Evolutionary conservation across 495 filamentous ascomycete genomes (phyloP).

Genomic region (Aspergillus kassunensis): DNA sequence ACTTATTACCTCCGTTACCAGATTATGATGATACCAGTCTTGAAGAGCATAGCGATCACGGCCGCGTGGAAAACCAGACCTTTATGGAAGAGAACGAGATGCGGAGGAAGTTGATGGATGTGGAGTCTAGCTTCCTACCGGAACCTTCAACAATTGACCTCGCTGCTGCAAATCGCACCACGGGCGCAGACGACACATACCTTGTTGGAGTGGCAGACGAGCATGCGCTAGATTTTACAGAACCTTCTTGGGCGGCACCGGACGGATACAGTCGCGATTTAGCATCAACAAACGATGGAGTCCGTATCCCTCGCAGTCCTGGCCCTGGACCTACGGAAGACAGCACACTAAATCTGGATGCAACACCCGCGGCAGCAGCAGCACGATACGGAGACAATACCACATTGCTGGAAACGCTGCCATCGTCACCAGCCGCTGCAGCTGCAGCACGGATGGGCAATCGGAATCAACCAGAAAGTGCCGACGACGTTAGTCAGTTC

Average conservation of each 20-base stretch:
- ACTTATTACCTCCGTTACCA: constrained; percentile 33
- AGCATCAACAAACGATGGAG: constrained; percentile 20
- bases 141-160: constrained; percentile 47
- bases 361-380: constrained; percentile 20
- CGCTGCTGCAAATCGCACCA: constrained; percentile 20
- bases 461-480: constrained; percentile 25
- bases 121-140: constrained; percentile 80
- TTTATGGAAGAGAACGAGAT: constrained; percentile 62
- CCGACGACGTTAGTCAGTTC: constrained; percentile 17
- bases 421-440: constrained; percentile 64
- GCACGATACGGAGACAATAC: constrained; percentile 40
- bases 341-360: constrained; percentile 19
- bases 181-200: constrained; percentile 42
- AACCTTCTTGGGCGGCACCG: constrained; percentile 28
- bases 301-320: constrained; percentile 47
- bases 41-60: constrained; percentile 36
- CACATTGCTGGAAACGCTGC: constrained; percentile 55
- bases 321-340: constrained; percentile 23
- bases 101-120: constrained; percentile 70
- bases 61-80: constrained; percentile 43
- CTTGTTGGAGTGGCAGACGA: constrained; percentile 33
- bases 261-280: constrained; percentile 23
- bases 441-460: constrained; percentile 53
- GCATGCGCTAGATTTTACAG: constrained; percentile 23
- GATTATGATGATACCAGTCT: constrained; percentile 40